phyloP scores from a whole-genome alignment of 768 basidiomycete genomes.

The Naganishia onofrii region DNA sequence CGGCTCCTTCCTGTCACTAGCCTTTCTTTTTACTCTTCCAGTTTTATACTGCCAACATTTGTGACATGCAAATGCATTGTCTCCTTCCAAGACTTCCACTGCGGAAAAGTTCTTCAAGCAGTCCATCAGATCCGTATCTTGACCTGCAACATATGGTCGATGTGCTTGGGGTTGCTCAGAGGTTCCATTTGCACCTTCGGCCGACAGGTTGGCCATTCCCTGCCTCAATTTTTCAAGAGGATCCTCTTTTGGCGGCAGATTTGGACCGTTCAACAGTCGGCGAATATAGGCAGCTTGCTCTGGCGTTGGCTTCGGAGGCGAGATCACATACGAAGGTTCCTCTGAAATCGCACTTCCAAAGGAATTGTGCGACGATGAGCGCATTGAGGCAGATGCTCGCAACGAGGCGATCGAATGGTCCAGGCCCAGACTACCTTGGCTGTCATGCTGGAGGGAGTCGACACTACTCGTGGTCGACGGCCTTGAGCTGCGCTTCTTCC shows the following conservation, averaged over 20 bases:
- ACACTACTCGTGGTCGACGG: conserved; percentile 26
- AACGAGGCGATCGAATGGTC: conserved; percentile 17
- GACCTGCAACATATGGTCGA: conserved; percentile 44
- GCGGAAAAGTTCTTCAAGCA: conserved; percentile 82
- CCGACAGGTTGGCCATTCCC: conserved; percentile 26
- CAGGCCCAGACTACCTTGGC: neutral
- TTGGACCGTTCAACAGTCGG: conserved; percentile 45
- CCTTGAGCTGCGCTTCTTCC: conserved; percentile 16
- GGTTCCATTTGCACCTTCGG: neutral
- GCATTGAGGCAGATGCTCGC: neutral
- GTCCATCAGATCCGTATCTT: conserved; percentile 57
- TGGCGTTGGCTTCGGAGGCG: conserved; percentile 40
- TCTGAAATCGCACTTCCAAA: conserved; percentile 5
- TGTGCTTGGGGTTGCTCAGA: conserved; percentile 21
- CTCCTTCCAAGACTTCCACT: conserved; percentile 89
- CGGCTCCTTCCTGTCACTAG: conserved; percentile 3
- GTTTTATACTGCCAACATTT: conserved; percentile 82
- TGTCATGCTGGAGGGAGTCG: conserved; percentile 18
- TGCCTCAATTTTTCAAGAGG: conserved; percentile 32
- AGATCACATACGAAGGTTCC: conserved; percentile 22
- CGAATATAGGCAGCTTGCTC: conserved; percentile 53
- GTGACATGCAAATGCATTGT: conserved; percentile 89
- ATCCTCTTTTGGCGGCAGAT: conserved; percentile 34
- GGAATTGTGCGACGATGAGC: conserved; percentile 4
- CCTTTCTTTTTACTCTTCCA: conserved; percentile 50